Evolutionary conservation across 2,329 filamentous ascomycete species (phyloP).

Genomic region (Intubia oerlemansii): DNA sequence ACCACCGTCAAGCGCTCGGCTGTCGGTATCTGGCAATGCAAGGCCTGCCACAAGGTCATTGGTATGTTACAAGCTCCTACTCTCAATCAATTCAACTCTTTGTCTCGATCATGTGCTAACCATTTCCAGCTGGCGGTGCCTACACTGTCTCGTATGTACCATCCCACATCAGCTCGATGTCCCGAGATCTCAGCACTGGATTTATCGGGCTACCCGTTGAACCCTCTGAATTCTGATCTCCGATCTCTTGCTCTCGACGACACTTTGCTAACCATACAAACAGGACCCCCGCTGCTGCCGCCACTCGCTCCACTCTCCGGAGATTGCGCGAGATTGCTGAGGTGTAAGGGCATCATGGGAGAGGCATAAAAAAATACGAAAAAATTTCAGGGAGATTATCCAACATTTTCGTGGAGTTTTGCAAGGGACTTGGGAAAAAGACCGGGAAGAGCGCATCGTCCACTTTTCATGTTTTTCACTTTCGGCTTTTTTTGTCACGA

Average conservation of each 20-base stretch:
- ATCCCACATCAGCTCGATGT: no score
- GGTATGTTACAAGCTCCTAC: constrained; percentile 20
- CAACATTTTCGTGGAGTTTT: no score
- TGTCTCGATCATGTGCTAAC: constrained; percentile 4
- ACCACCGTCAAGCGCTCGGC: constrained; percentile 57
- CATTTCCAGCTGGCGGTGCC: constrained; percentile 46
- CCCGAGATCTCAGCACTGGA: no score
- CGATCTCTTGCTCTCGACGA: background rate
- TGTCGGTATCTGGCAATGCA: constrained; percentile 69
- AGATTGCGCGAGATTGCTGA: constrained; percentile 94
- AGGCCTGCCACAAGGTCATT: constrained; percentile 80
- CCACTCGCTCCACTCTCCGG: constrained; percentile 89
- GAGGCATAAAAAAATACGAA: background rate
- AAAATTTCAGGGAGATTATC: no score
- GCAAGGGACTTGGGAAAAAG: no score
- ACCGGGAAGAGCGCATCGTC: no score
- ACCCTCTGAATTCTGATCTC: no score
- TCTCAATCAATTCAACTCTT: background rate
- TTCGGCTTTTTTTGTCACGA: no score
- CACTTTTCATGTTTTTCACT: no score
- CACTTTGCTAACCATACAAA: constrained; percentile 1
- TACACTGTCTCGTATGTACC: constrained; percentile 93
- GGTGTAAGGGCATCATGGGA: constrained; percentile 37
- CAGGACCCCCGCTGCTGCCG: constrained; percentile 80
- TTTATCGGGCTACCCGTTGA: no score